phyloP scores from a whole-genome alignment of 2,329 filamentous ascomycete genomes.

The Didymella arachidicola region DNA sequence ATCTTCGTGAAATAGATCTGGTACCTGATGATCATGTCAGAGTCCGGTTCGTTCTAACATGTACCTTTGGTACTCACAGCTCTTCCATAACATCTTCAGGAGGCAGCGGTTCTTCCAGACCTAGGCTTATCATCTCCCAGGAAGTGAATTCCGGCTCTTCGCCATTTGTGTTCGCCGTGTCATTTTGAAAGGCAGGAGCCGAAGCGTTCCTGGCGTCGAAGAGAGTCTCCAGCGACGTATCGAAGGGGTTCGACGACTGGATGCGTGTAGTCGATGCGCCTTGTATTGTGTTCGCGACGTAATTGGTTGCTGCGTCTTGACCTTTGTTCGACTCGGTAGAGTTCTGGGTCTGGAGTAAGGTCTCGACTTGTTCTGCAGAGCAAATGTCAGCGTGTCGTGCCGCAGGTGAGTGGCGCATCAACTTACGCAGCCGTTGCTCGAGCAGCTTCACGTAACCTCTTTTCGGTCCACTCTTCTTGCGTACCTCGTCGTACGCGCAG shows the following conservation, averaged over 20 bases:
- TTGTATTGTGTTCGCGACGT: constrained; percentile 44
- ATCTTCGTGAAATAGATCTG: constrained; percentile 90
- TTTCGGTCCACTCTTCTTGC: constrained; percentile 94
- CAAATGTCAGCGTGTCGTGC: constrained; percentile 17
- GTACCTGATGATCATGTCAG: constrained; percentile 62
- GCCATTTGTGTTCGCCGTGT: constrained; percentile 22
- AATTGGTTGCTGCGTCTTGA: constrained; percentile 39
- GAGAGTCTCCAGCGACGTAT: constrained; percentile 15
- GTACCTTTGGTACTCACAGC: constrained; percentile 63
- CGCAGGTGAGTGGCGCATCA: neutral
- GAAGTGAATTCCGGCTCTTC: constrained; percentile 60
- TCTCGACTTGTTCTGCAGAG: constrained; percentile 85
- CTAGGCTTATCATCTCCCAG: constrained; percentile 87
- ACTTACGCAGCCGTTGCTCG: constrained; percentile 88
- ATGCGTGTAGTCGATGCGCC: constrained; percentile 32
- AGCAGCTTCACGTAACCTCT: constrained; percentile 93
- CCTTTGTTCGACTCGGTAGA: constrained; percentile 48
- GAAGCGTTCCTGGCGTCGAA: constrained; percentile 29
- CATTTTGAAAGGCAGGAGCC: constrained; percentile 30
- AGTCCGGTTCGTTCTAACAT: too few relatives aligned
- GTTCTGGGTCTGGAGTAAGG: constrained; percentile 82
- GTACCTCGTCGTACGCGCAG: constrained; percentile 89
- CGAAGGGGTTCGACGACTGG: constrained; percentile 18
- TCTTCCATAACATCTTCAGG: constrained; percentile 84
- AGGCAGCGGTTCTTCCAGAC: constrained; percentile 82